Base-by-base conservation (phyloP, 2,329 filamentous ascomycete species). In the Hypoxylon sp. region DNA sequence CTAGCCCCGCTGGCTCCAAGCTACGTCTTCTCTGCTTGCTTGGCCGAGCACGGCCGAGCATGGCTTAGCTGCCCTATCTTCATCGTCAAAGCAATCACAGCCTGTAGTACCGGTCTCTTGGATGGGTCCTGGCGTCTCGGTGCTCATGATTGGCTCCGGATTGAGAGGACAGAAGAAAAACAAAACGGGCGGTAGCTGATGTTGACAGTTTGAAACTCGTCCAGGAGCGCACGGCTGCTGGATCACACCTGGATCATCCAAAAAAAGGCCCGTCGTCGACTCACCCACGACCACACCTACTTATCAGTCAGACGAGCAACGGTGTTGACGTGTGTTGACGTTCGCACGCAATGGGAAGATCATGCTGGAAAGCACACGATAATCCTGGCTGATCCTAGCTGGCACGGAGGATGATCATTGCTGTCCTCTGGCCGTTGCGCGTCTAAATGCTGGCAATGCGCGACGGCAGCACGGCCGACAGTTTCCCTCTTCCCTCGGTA, bases 171-270 rank as follows among this genome's bases (percentile, higher is more conserved):
- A n/a, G n/a, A n/a, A n/a, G n/a, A 51, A 51, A 48, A 42, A 18
- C 23, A 43, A 42, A 35, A 52, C 42, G 58, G 58, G 61, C 58
- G 61, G 61, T 58, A 64, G 58, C 61, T 64, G 58, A 58, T 42
- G 55, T 41, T 53, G 55, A 54, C 48, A 54, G 51, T 57, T 9
- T 64, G 61, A 64, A 64, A 64, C 61, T 59, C 58, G 61, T 54
- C 51, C 55, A 55, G 46, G 45, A 56, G 40, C 33, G 61, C 61
- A 64, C 61, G 61, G 61, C 46, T 58, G 10, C 31, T 35, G 27
- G 27, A 29, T 29, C 9, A 29, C 13, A 38, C 42, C n/a, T 58
- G 8, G 42, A 54, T 58, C 50, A 38, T 40, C 51, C n/a, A n/a
- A n/a, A 58, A 48, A 53, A 55, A 48, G 55, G 38, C 49, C 58